Conservation (phyloP, 139 green algal genomes). For the Diplosphaera chodatii region DNA sequence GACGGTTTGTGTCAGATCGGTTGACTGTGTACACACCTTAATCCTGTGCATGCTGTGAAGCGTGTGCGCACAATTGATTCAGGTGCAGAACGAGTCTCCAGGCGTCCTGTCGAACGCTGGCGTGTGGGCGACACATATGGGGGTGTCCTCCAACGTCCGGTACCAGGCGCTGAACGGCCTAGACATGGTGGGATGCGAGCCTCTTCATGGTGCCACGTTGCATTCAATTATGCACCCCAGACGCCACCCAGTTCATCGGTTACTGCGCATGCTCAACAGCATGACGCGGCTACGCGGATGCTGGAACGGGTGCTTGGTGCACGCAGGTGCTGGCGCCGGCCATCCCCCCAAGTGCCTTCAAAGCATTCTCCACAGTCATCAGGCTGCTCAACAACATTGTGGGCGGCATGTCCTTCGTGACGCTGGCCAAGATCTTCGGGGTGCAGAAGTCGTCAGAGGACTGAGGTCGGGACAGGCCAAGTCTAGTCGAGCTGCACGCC, state of each 20-base stretch:
- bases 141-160: conserved; percentile 81
- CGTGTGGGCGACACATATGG: conserved; percentile 92
- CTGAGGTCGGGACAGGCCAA: no score
- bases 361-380: conserved; percentile 67
- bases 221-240: no score
- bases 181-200: conserved; percentile 80
- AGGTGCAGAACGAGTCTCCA: conserved; percentile 70
- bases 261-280: no score
- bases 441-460: conserved; percentile 50
- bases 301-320: neutral
- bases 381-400: conserved; percentile 85
- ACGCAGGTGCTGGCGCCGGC: conserved; percentile 54
- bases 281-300: no score
- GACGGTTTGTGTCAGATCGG: no score
- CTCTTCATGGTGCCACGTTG: no score
- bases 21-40: no score
- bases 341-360: conserved; percentile 71
- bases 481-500: no score
- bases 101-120: conserved; percentile 77
- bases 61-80: no score
- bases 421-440: conserved; percentile 76
- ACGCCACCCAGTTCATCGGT: no score
- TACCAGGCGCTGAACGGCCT: conserved; percentile 92
- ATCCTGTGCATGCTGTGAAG: no score
- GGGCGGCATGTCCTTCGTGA: conserved; percentile 87